These are phyloP conservation scores for Solanum rostratum DNA, from an alignment of 257 asterid species.

Conservation along the genomic window DNA sequence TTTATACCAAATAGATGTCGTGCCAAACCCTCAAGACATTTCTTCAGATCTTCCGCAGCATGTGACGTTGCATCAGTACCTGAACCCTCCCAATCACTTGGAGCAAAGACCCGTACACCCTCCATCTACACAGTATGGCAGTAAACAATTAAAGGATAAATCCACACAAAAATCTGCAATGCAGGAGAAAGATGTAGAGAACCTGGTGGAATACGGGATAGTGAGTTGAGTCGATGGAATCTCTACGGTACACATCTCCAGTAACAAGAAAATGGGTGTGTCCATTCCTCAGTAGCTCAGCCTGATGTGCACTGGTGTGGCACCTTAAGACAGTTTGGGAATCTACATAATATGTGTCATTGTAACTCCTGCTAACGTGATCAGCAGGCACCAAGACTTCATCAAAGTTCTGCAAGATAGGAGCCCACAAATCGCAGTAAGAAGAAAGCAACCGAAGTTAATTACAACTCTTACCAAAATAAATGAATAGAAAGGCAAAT, in stretches of 20 bases:
- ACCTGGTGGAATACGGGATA: slow-evolving; percentile 99
- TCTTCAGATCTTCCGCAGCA: slow-evolving; percentile 91
- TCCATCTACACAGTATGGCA: slow-evolving; percentile 56
- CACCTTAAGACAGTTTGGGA: slow-evolving; percentile 90
- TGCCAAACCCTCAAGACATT: slow-evolving; percentile 92
- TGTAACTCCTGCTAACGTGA: slow-evolving; percentile 71
- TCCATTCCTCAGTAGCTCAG: slow-evolving; percentile 64
- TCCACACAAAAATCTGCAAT: neutral
- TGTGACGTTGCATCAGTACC: slow-evolving; percentile 51
- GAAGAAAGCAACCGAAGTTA: neutral
- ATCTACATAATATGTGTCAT: slow-evolving; percentile 89
- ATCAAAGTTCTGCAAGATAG: slow-evolving; percentile 79
- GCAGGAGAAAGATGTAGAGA: neutral
- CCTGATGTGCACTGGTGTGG: slow-evolving; percentile 98
- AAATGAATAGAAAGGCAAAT: neutral
- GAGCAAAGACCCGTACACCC: slow-evolving; percentile 83
- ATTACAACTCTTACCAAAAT: neutral
- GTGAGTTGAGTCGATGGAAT: slow-evolving; percentile 89
- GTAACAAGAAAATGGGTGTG: slow-evolving; percentile 74
- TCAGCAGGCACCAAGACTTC: slow-evolving; percentile 96
- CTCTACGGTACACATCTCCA: slow-evolving; percentile 96
- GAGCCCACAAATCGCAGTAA: neutral
- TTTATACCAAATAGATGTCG: slow-evolving; percentile 58
- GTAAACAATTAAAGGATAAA: neutral
- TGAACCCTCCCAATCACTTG: slow-evolving; percentile 71